Evolutionary conservation across 2,329 filamentous ascomycete species (phyloP).

Genomic region (Clarireedia hainanense): DNA sequence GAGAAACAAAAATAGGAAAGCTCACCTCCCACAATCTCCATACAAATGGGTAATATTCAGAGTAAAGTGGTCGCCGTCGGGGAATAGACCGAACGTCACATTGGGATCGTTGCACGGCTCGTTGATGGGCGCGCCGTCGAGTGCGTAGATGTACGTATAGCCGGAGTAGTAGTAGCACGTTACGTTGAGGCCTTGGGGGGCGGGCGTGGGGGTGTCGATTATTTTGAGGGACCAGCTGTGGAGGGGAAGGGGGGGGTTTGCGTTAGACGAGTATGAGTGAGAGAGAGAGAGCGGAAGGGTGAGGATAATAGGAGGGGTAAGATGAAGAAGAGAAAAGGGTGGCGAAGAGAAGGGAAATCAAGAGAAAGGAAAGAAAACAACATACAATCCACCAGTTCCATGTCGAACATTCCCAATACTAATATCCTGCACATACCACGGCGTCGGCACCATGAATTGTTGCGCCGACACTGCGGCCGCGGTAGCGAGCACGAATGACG

Average conservation of each 20-base stretch:
- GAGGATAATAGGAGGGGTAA: background rate
- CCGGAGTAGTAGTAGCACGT: slow-evolving; percentile 11
- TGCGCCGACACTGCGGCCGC: background rate
- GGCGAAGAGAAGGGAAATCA: background rate
- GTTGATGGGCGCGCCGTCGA: slow-evolving; percentile 10
- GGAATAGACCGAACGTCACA: slow-evolving; percentile 18
- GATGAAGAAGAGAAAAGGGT: background rate
- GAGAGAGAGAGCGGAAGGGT: background rate
- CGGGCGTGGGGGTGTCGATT: slow-evolving; percentile 12
- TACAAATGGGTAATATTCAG: slow-evolving; percentile 18
- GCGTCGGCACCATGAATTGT: slow-evolving; percentile 11
- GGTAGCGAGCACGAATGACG: too few relatives aligned
- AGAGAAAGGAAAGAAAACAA: background rate
- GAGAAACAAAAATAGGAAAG: background rate
- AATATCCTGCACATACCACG: slow-evolving; percentile 13
- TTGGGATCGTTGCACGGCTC: slow-evolving; percentile 13
- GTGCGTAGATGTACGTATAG: slow-evolving; percentile 11
- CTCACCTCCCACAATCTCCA: slow-evolving; percentile 14
- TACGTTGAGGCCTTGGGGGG: slow-evolving; percentile 17
- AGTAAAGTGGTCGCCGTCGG: slow-evolving; percentile 8
- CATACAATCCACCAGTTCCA: slow-evolving; percentile 17
- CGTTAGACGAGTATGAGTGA: background rate
- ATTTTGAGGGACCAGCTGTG: slow-evolving; percentile 17
- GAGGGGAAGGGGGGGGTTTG: background rate
- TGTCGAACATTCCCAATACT: slow-evolving; percentile 14